These are phyloP conservation scores for Aspergillus japonicus DNA, from an alignment of 2,329 filamentous ascomycete species.

Conservation along the genomic window DNA sequence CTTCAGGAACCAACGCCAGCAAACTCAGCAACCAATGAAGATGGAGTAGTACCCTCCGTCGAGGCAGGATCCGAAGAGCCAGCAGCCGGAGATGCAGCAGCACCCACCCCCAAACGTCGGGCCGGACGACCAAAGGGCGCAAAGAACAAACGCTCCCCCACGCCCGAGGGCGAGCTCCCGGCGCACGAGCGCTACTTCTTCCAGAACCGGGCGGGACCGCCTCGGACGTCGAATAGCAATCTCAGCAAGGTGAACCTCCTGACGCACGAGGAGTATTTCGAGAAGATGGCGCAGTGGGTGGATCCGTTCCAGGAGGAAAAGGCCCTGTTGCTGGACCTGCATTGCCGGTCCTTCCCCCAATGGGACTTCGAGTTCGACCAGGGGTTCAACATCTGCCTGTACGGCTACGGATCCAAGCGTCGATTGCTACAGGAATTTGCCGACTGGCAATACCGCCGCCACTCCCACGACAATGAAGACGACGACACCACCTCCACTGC, in stretches of 20 bases:
- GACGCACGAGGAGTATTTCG: constrained; percentile 90
- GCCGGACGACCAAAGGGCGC: constrained; percentile 56
- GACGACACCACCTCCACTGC: constrained; percentile 22
- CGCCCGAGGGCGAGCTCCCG: constrained; percentile 76
- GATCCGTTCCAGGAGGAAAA: constrained; percentile 72
- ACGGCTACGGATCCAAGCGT: constrained; percentile 89
- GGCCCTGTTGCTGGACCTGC: constrained; percentile 69
- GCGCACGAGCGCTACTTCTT: constrained; percentile 91
- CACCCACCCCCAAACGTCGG: constrained; percentile 55
- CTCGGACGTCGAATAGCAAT: constrained; percentile 84
- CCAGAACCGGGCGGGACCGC: constrained; percentile 77
- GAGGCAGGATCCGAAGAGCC: constrained; percentile 35
- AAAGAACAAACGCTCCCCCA: constrained; percentile 66
- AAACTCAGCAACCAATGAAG: not conserved
- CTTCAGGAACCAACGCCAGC: constrained; percentile 24
- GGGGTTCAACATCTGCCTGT: constrained; percentile 84
- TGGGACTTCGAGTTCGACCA: constrained; percentile 89
- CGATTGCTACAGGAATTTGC: constrained; percentile 73
- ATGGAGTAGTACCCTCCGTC: constrained; percentile 30
- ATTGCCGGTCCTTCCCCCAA: constrained; percentile 79
- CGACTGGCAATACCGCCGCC: constrained; percentile 59
- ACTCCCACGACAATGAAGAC: constrained; percentile 20
- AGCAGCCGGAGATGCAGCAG: constrained; percentile 43
- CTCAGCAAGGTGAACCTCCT: constrained; percentile 72
- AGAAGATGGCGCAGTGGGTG: constrained; percentile 60